A percentile compares a stretch with the other conserved stretches of the same genome.
phyloP scores from a whole-genome alignment of 371 early-diverging fungal species.

The Saksenaea oblongispora region DNA sequence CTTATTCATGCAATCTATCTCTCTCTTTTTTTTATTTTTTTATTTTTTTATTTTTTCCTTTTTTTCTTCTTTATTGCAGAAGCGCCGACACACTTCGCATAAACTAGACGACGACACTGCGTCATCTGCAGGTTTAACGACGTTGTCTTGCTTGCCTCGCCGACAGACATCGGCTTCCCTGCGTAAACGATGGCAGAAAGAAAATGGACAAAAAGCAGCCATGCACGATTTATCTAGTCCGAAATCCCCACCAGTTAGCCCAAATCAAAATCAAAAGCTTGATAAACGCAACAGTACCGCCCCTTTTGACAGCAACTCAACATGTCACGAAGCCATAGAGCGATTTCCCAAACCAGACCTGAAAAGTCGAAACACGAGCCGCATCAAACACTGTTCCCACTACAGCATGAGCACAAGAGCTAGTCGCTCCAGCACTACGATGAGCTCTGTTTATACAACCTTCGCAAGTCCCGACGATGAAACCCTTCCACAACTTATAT shows the following conservation, averaged over 20 bases:
- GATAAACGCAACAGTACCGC: not conserved
- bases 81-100: not conserved
- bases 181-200: not conserved
- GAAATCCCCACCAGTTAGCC: not conserved
- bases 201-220: not conserved
- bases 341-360: not conserved
- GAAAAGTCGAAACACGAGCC: not conserved
- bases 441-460: conserved; percentile 1
- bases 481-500: not conserved
- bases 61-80: too few relatives aligned
- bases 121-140: not conserved
- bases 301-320: not conserved
- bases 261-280: not conserved
- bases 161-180: not conserved
- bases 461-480: not conserved
- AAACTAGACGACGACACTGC: not conserved
- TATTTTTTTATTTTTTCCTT: too few relatives aligned
- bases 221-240: not conserved
- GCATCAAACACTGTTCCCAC: conserved; percentile 1
- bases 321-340: not conserved
- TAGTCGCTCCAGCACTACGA: conserved; percentile 1
- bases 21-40: not conserved
- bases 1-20: not conserved
- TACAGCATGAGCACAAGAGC: not conserved
- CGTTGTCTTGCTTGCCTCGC: not conserved